Base-by-base conservation (phyloP, 2,329 filamentous ascomycete genomes). In the Periglandula ipomoeae region DNA sequence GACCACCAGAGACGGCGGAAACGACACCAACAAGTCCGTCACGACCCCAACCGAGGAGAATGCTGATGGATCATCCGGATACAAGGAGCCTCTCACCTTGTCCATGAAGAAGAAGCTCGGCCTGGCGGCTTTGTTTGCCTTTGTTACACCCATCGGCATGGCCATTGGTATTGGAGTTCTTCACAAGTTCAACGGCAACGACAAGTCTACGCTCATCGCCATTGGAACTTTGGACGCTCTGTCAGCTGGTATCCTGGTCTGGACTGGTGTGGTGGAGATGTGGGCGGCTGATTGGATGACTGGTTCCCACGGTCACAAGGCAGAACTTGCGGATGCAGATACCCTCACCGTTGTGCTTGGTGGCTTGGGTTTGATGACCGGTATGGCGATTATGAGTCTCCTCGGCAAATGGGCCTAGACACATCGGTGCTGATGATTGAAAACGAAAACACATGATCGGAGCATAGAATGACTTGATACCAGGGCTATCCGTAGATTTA, bases 201-300 rank as follows among this genome's bases (percentile, higher is more conserved):
- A 87, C 55, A 75, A 72, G 3, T 71, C 73, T 2, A 89, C 85
- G 0, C 71, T 89, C 37, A 65, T 89, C 39, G 81, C 85, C 2
- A 79, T 89, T 32, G 86, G 85, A 0, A 87, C 84, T 0, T 70
- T 90, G 1, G 82, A 90, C 62, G 83, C 85, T 5, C 60, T 89
- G 9, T 86, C 81, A 1, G 84, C 86, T 0, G 86, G 86, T 24
- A 87, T 91, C 40, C 70, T 90, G 27, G 69, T 85, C n/a, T 90
- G 86, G 84, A 85, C 89, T 2, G 84, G 84, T 2, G 66, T 89
- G 1, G 85, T 89, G 0, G 85, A 89, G 67, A 89, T 90, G 84
- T 83, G 82, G 79, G 83, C 83, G 2, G 70, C 76, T 37, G 86
- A 90, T 60, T 90, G 86, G 86, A 75, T 79, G 57, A 70, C 70